A percentile compares a stretch with the other conserved stretches of the same genome.
Conservation (phyloP, 768 basidiomycete species). For the Butyriboletus loyo region DNA sequence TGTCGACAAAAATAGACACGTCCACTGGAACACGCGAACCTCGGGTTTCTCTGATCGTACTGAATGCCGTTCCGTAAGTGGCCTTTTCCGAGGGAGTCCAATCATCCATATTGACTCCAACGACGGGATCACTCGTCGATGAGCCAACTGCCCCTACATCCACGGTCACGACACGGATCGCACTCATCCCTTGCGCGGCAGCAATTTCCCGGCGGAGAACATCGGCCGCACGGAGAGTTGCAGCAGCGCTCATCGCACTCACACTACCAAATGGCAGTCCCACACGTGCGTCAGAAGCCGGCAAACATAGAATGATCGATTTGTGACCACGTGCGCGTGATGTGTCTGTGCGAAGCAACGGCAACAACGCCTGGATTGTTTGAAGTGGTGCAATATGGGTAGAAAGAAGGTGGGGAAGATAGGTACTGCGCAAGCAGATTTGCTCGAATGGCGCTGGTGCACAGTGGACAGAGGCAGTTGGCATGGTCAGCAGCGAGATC, state of each 20-base stretch:
- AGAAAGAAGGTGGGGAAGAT: slow-evolving; percentile 68
- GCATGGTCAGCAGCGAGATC: slow-evolving; percentile 69
- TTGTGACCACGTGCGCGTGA: slow-evolving; percentile 41
- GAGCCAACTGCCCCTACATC: slow-evolving; percentile 63
- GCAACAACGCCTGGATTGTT: slow-evolving; percentile 72
- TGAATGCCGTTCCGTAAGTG: slow-evolving; percentile 70
- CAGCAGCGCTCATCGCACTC: slow-evolving; percentile 73
- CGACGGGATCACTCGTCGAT: slow-evolving; percentile 27
- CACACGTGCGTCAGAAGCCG: slow-evolving; percentile 67
- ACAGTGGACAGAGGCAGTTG: slow-evolving; percentile 35
- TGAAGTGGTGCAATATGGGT: slow-evolving; percentile 78
- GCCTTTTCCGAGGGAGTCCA: slow-evolving; percentile 76
- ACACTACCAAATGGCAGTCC: slow-evolving; percentile 66
- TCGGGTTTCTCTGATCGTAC: slow-evolving; percentile 41
- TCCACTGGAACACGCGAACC: slow-evolving; percentile 54
- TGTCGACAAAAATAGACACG: slow-evolving; percentile 55
- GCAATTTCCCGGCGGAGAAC: slow-evolving; percentile 74
- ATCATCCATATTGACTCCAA: slow-evolving; percentile 52
- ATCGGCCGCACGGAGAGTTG: slow-evolving; percentile 67
- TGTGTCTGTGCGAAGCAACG: slow-evolving; percentile 70
- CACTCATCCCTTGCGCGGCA: slow-evolving; percentile 60
- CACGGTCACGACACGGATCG: slow-evolving; percentile 53
- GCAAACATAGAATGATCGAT: slow-evolving; percentile 70
- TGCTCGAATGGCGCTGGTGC: slow-evolving; percentile 66
- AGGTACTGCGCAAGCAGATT: slow-evolving; percentile 56